Conservation (phyloP, 805 yeast genomes). For the Maudiozyma bulderi region DNA sequence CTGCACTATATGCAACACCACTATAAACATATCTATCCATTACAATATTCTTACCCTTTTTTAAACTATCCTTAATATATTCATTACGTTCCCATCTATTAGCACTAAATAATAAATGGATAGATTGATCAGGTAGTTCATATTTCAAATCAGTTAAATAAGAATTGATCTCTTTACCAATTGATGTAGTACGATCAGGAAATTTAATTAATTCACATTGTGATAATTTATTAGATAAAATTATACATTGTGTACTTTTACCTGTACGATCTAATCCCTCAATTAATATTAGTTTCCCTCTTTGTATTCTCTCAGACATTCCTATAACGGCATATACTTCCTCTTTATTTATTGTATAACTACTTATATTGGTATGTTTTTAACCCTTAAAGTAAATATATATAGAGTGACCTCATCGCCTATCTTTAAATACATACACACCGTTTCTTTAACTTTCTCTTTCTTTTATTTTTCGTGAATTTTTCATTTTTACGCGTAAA, state of each 20-base stretch:
- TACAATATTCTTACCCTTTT: constrained; percentile 49
- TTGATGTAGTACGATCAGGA: constrained; percentile 77
- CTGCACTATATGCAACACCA: constrained; percentile 86
- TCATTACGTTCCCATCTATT: constrained; percentile 82
- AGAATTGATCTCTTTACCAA: constrained; percentile 68
- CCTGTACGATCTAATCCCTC: constrained; percentile 97
- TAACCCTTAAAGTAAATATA: no score
- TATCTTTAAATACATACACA: no score
- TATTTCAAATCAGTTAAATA: constrained; percentile 50
- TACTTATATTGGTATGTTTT: not conserved
- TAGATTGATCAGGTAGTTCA: constrained; percentile 60
- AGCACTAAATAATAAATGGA: constrained; percentile 83
- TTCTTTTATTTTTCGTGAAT: no score
- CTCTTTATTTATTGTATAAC: no score
- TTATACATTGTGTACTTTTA: constrained; percentile 70
- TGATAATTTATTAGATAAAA: constrained; percentile 28
- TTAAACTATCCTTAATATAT: constrained; percentile 36
- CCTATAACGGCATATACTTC: no score
- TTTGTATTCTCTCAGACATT: no score
- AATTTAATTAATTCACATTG: constrained; percentile 52
- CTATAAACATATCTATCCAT: constrained; percentile 87
- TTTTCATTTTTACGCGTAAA: no score
- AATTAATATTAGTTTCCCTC: constrained; percentile 64
- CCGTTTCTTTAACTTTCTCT: no score
- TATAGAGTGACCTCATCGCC: no score